Evolutionary conservation across 768 basidiomycete genomes (phyloP), one percentile per base, ranked within the genome.

Genomic region (Serendipita indica): DNA sequence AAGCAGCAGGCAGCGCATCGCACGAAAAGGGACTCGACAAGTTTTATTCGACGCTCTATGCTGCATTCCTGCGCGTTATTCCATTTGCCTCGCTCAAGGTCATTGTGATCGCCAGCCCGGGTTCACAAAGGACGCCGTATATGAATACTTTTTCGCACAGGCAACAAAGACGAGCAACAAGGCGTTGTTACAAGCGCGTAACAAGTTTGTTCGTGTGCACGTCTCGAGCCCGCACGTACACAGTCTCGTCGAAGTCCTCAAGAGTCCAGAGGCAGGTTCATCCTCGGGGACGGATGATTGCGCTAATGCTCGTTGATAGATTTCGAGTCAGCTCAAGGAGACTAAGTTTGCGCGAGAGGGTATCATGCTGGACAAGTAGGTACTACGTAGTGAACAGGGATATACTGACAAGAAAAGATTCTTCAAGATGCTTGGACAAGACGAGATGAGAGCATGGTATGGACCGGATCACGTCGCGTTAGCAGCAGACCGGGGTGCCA

Each of bases 381-480:
- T 57, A 12, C 3, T 13, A 33, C 49, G n/a, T 39, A 3, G 12
- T 20, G 4, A 5, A 2, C 12, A 33, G 18, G 14, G 12, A 20
- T 16, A 27, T 28, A 5, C 30, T 41, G 14, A 2, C 33, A 30
- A 0, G 30, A 32, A 2, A 63, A 97, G 93, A 64, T 99, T 99
- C 73, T 92, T 92, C 74, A 99, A 97, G 70, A 98, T 93, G 91
- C 79, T 98, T 28, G 90, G 86, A 0, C 78, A 78, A 1, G 93
- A 99, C 64, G 93, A 97, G 69, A 83, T 93, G 74, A 79, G 96
- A 58, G 96, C 96, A 3, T 99, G 96, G 96, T 99, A 99, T 69
- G 96, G 94, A 1, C 89, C 93, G 12, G 84, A 89, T 52, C 96
- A 99, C 69, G 96, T 99, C 58, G 75, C 77, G 54, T 77, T 96